Evolutionary conservation across 2,329 filamentous ascomycete genomes (phyloP), one percentile per base, ranked within the genome.

Genomic region (Pseudonectria buxi): DNA sequence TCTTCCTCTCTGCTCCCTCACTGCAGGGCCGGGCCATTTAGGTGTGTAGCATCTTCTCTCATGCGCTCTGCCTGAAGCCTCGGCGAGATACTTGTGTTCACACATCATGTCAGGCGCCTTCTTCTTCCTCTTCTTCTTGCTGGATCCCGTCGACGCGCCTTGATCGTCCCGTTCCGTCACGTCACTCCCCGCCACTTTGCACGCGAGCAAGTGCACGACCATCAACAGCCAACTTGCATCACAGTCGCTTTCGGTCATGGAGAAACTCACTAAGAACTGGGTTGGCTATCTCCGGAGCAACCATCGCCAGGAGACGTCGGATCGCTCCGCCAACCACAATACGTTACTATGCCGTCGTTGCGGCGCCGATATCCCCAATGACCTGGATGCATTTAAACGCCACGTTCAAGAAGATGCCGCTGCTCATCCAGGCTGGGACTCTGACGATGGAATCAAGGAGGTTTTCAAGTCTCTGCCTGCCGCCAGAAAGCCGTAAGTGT

Each of bases 381-480:
- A 45, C 6, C 26, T 59, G 6, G 46, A 53, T 10, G 43, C 41
- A 4, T 60, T 59, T 38, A 47, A 41, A 11, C 33, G 39, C 2
- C 58, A 61, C 24, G 40, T 53, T 24, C 38, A 36, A 3, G 35
- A 31, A 2, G 38, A 54, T 13, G 15, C 26, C 6, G 13, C 36
- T 2, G 46, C 41, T 5, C 52, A 56, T 13, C 29, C 42, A 4
- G 41, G 24, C 18, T 45, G 54, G 13, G 37, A 39, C 4, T 45
- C 41, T 3, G 51, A 58, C 5, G 30, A 45, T 3, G 52, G 45
- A n/a, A 48, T 58, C 10, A 42, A 49, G n/a, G 36, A 47, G 26
- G 50, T 45, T 3, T 55, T 55, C 24, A 39, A 45, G 44, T 49
- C 28, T 39, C 48, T 7, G 4, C 24, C 32, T 14, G 26, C 36